Evolutionary conservation across 2,329 filamentous ascomycete genomes (phyloP), one percentile per base, ranked within the genome.

Genomic region (Fusarium albidum): DNA sequence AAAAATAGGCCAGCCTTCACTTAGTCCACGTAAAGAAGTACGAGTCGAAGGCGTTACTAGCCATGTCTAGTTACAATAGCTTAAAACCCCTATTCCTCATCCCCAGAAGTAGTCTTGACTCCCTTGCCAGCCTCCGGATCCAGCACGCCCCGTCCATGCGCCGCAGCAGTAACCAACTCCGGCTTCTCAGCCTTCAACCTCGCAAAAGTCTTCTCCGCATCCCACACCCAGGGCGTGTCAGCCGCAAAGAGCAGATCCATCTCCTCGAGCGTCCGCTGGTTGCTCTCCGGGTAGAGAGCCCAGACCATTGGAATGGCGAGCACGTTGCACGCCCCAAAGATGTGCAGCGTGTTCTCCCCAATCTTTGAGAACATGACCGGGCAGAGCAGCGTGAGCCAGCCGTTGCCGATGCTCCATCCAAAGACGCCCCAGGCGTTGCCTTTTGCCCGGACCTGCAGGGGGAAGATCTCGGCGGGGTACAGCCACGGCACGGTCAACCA

Each of bases 341-440:
- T 86, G 68, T 91, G 89, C 1, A 91, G 76, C 0, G 88, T 91
- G 66, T 89, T 90, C 57, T 90, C 86, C 17, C 82, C 80, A 44
- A 92, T 84, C 6, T 78, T 75, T 49, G 77, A 73, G 67, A 90
- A 88, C 73, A 87, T 87, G n/a, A 35, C 33, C 14, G 33, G 33
- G 33, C 33, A 35, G 14, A 35, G 12, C 7, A 35, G 33, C 15
- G 33, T 72, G 41, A 71, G 14, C 85, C 86, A 89, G 13, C 87
- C 88, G 59, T 91, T 91, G 0, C 89, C 89, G 43, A 92, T 90
- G 12, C 80, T 84, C 89, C 89, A 92, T 0, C 89, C 89, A 0
- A 91, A 82, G 0, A 92, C 88, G 15, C 89, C 88, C 82, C 85
- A 91, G 0, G 89, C 87, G 55, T 91, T 92, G 6, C 89, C 89